phyloP scores from a whole-genome alignment of 1,284 basidiomycete genomes.

The Erythrobasidium hasegawianum region DNA sequence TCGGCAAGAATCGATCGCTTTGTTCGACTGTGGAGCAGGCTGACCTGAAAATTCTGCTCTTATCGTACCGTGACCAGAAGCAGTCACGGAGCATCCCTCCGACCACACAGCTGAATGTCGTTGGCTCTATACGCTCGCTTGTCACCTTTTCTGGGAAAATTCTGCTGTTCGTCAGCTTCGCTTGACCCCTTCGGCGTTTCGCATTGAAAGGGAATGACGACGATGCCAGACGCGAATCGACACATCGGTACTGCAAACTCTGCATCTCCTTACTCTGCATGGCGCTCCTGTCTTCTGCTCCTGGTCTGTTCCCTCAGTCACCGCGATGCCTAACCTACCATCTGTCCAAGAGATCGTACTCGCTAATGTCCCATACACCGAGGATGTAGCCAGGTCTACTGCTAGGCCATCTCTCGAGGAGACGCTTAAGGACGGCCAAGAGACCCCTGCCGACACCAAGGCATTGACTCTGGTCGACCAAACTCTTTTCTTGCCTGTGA shows the following conservation, averaged over 20 bases:
- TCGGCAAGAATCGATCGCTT: too few relatives aligned
- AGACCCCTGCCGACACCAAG: background rate
- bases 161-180: too few relatives aligned
- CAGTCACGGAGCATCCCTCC: background rate
- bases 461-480: slow-evolving; percentile 18
- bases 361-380: slow-evolving; percentile 1
- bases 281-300: background rate
- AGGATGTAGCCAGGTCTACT: background rate
- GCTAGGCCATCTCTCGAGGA: background rate
- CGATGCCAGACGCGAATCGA: too few relatives aligned
- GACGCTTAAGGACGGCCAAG: background rate
- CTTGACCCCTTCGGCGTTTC: too few relatives aligned
- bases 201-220: too few relatives aligned
- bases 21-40: too few relatives aligned
- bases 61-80: too few relatives aligned
- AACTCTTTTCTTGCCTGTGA: slow-evolving; percentile 15
- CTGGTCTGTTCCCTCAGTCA: too few relatives aligned
- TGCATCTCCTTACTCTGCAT: background rate
- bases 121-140: background rate
- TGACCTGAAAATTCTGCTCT: too few relatives aligned
- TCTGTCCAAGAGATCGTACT: slow-evolving; percentile 18
- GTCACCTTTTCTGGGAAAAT: too few relatives aligned
- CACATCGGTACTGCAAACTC: too few relatives aligned
- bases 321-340: background rate
- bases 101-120: background rate